Evolutionary conservation across 306 rosid genomes (phyloP), one percentile per base, ranked within the genome.

Genomic region (Glycine tomentella): DNA sequence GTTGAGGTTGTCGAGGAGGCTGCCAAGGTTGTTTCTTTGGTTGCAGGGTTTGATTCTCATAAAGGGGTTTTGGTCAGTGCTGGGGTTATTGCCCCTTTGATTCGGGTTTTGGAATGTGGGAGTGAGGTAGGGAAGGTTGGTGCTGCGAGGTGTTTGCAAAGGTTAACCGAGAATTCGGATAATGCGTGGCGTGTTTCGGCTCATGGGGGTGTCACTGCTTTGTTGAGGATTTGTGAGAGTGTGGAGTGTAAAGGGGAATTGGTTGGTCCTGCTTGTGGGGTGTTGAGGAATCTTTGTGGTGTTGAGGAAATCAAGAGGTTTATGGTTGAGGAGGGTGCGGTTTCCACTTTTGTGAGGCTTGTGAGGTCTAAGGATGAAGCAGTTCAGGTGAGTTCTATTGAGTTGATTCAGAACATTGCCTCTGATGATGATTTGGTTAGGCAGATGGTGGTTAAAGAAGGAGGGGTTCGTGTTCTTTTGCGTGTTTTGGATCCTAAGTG

Each of bases 151-250:
- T 89, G 95, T 85, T 88, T 94, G 91, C 36, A 38, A 59, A 90
- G 86, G 78, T 61, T 94, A 71, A 94, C 98, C 0, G 92, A 87
- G 87, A 92, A 94, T 89, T 89, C 96, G 0, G 94, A 92, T 36
- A 94, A 94, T 62, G 94, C 93, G 55, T 94, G 98, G 98, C 87
- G 94, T 20, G 93, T 94, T 76, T 94, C 97, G 1, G 94, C 95
- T 74, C 98, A 94, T 34, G 98, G 98, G 5, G 98, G 98, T 45
- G 93, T 94, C 57, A 90, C 94, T 3, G 86, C 90, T 16, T 76
- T 92, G 84, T 88, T 92, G 61, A 94, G 87, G 67, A 86, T 92
- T 33, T 93, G 98, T 78, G 70, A 83, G 0, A 58, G 77, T 63
- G 82, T 3, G 36, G 90, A 86, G 63, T 81, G 74, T 10, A 72